Percentiles rank a stretch among this genome's conserved stretches.
Evolutionary conservation across 208 protist species (phyloP).

Genomic region (Wallacemonas sp.): DNA sequence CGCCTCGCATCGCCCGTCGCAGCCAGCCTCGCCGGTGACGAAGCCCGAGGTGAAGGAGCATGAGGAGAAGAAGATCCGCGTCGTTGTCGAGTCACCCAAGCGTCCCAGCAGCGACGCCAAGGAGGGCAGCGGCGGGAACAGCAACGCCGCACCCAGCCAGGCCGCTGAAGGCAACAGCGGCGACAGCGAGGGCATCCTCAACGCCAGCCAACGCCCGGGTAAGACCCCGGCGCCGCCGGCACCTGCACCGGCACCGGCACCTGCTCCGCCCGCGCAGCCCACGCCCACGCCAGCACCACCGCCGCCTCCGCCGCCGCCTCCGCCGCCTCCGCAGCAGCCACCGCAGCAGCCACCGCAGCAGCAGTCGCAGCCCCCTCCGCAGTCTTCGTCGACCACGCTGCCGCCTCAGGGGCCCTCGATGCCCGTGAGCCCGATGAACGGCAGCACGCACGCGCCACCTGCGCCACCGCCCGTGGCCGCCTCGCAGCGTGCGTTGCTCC

Average conservation of each 20-base stretch:
- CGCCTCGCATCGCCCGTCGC: too few relatives aligned
- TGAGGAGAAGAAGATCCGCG: neutral
- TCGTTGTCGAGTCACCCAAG: neutral
- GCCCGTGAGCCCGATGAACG: too few relatives aligned
- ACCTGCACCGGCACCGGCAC: neutral
- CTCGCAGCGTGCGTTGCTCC: slow-evolving; percentile 22
- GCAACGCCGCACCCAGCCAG: neutral
- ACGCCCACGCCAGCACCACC: neutral
- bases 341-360: neutral
- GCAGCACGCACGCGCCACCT: too few relatives aligned
- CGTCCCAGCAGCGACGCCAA: neutral
- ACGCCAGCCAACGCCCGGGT: neutral
- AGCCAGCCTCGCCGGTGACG: neutral
- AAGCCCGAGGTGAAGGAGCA: neutral
- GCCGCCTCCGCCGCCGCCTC: neutral
- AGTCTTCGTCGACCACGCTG: too few relatives aligned
- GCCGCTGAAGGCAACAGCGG: neutral
- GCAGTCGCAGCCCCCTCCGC: too few relatives aligned
- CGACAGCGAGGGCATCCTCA: neutral
- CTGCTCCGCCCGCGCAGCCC: neutral
- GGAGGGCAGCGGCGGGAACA: neutral
- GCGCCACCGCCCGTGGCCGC: neutral
- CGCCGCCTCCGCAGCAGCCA: neutral
- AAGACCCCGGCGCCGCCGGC: neutral
- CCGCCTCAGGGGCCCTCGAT: too few relatives aligned